A percentile compares a stretch with the other conserved stretches of the same genome.
These are phyloP conservation scores for Iberis pinnata DNA, from an alignment of 345 rosid genomes.

Conservation along the genomic window DNA sequence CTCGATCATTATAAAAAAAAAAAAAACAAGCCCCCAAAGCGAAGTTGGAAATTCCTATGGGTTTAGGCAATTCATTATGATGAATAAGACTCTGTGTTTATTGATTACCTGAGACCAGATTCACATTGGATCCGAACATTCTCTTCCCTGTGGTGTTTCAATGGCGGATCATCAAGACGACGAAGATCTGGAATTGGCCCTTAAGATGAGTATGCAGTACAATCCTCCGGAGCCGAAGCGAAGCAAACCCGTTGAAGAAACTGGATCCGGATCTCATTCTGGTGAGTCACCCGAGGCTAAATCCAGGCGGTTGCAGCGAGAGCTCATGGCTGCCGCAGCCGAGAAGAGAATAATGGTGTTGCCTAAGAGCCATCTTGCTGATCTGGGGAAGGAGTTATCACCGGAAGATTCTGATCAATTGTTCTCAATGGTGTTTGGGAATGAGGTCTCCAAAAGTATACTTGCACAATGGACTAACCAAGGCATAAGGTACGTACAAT, in stretches of 20 bases:
- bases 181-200: slow-evolving; percentile 78
- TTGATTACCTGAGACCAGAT: background rate
- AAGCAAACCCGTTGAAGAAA: slow-evolving; percentile 73
- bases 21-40: no score
- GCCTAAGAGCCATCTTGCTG: slow-evolving; percentile 33
- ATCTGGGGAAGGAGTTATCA: slow-evolving; percentile 30
- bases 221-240: slow-evolving; percentile 90
- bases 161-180: slow-evolving; percentile 97
- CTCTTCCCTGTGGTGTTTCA: background rate
- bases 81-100: no score
- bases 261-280: slow-evolving; percentile 30
- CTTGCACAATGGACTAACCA: slow-evolving; percentile 96
- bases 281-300: slow-evolving; percentile 52
- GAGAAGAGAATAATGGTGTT: slow-evolving; percentile 67
- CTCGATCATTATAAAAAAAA: no score
- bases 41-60: no score
- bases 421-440: slow-evolving; percentile 73
- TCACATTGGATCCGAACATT: slow-evolving; percentile 15
- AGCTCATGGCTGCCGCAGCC: slow-evolving; percentile 96
- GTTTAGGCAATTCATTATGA: no score
- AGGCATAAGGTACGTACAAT: slow-evolving; percentile 77
- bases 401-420: slow-evolving; percentile 54
- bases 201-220: slow-evolving; percentile 86
- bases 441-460: slow-evolving; percentile 55
- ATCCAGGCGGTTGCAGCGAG: slow-evolving; percentile 61